Conservation (phyloP, 768 basidiomycete genomes). For the Mycena metata region DNA sequence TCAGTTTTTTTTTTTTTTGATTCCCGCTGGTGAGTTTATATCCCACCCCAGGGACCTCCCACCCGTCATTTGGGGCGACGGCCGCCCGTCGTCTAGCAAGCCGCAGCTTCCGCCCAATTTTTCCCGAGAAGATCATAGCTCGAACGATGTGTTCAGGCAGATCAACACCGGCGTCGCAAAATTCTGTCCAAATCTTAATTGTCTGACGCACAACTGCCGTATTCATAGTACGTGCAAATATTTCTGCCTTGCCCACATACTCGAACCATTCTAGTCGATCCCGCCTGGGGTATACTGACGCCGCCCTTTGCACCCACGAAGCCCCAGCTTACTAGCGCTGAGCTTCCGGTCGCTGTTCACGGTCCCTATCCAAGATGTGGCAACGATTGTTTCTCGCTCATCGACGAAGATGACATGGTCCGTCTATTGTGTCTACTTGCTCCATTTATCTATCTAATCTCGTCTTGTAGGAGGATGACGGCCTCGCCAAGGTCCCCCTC, state of each 20-base stretch:
- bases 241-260: not conserved
- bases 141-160: conserved; percentile 1
- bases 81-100: conserved; percentile 1
- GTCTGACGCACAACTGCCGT: conserved; percentile 11
- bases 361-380: conserved; percentile 31
- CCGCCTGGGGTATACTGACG: not conserved
- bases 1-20: no score
- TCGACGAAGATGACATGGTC: conserved; percentile 26
- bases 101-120: conserved; percentile 8
- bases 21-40: not conserved
- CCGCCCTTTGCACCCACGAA: conserved; percentile 22
- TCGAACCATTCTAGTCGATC: not conserved
- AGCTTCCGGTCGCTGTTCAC: not conserved
- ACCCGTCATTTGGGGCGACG: conserved; percentile 13
- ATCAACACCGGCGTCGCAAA: not conserved
- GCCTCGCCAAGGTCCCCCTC: not conserved
- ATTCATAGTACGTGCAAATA: conserved; percentile 9
- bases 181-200: conserved; percentile 28
- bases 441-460: not conserved
- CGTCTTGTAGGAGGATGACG: conserved; percentile 7
- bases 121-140: not conserved
- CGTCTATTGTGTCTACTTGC: not conserved
- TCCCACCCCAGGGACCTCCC: conserved; percentile 12
- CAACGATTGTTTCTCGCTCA: conserved; percentile 39
- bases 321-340: conserved; percentile 36